These are phyloP conservation scores for Aspergillus biplanus DNA, from an alignment of 495 filamentous ascomycete species.

Conservation along the genomic window DNA sequence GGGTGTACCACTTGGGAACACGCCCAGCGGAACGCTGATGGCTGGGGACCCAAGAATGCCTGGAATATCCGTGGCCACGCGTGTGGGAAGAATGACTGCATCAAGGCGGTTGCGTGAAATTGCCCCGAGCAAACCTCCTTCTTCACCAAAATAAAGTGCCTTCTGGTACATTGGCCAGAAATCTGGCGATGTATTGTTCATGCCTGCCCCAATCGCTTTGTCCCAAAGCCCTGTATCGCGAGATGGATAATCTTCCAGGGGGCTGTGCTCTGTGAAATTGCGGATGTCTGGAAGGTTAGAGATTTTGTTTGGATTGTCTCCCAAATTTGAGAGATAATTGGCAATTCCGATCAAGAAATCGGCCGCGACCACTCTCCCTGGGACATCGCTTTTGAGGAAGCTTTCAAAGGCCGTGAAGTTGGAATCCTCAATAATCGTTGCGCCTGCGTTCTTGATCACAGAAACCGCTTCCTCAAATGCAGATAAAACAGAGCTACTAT, in stretches of 20 bases:
- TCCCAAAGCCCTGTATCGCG: slow-evolving; percentile 56
- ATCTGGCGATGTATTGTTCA: slow-evolving; percentile 42
- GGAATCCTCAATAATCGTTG: slow-evolving; percentile 53
- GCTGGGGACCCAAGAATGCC: slow-evolving; percentile 54
- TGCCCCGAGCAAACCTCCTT: slow-evolving; percentile 54
- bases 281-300: slow-evolving; percentile 42
- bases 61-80: slow-evolving; percentile 44
- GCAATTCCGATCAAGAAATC: slow-evolving; percentile 51
- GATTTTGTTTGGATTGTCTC: slow-evolving; percentile 51
- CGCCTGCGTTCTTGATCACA: slow-evolving; percentile 50
- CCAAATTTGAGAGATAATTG: slow-evolving; percentile 50
- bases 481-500: slow-evolving; percentile 34
- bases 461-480: slow-evolving; percentile 51
- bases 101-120: slow-evolving; percentile 49
- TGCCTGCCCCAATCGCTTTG: slow-evolving; percentile 37
- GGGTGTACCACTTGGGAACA: slow-evolving; percentile 48
- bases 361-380: slow-evolving; percentile 38
- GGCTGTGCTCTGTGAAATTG: slow-evolving; percentile 48
- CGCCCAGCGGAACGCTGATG: slow-evolving; percentile 57
- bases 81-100: slow-evolving; percentile 55
- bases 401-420: slow-evolving; percentile 54
- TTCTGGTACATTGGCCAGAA: slow-evolving; percentile 50
- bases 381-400: slow-evolving; percentile 37
- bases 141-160: slow-evolving; percentile 48
- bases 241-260: slow-evolving; percentile 51